phyloP scores from a whole-genome alignment of 1,139 yeast species.

The Kodamaea sp. region DNA sequence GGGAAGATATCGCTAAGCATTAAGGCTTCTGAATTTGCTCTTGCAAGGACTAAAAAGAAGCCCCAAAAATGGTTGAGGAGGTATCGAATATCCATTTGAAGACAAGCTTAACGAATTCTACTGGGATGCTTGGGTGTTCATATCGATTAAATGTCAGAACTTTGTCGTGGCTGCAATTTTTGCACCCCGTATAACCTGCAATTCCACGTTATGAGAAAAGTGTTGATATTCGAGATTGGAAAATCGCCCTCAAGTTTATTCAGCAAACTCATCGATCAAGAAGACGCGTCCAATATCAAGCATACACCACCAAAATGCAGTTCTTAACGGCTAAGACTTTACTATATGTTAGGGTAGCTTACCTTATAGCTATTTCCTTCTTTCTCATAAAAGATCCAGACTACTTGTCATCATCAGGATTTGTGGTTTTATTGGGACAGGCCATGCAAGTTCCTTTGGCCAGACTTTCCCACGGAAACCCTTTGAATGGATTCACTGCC shows the following conservation, averaged over 20 bases:
- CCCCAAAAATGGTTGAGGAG: too few species aligned
- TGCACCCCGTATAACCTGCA: conserved; percentile 5
- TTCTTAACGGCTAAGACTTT: conserved; percentile 54
- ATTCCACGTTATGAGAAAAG: too few species aligned
- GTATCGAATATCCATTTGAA: too few species aligned
- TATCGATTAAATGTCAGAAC: too few species aligned
- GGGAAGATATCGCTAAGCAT: too few species aligned
- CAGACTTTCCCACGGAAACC: conserved; percentile 45
- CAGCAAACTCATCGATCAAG: neutral
- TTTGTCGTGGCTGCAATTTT: too few species aligned
- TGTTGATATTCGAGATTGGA: neutral
- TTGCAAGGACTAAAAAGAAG: too few species aligned
- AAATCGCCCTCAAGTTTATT: neutral
- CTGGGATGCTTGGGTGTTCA: too few species aligned
- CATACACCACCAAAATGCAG: conserved; percentile 43
- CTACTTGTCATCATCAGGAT: conserved; percentile 44
- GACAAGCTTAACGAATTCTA: too few species aligned
- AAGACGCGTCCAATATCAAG: neutral
- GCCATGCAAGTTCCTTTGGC: conserved; percentile 49
- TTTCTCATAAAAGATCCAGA: conserved; percentile 44
- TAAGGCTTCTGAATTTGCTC: too few species aligned
- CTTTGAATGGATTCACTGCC: conserved; percentile 54
- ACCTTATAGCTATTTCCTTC: conserved; percentile 47
- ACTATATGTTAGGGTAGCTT: conserved; percentile 48
- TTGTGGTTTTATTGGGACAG: conserved; percentile 55